phyloP scores from a whole-genome alignment of 2,329 filamentous ascomycete genomes.

The Penicillium rolfsii region DNA sequence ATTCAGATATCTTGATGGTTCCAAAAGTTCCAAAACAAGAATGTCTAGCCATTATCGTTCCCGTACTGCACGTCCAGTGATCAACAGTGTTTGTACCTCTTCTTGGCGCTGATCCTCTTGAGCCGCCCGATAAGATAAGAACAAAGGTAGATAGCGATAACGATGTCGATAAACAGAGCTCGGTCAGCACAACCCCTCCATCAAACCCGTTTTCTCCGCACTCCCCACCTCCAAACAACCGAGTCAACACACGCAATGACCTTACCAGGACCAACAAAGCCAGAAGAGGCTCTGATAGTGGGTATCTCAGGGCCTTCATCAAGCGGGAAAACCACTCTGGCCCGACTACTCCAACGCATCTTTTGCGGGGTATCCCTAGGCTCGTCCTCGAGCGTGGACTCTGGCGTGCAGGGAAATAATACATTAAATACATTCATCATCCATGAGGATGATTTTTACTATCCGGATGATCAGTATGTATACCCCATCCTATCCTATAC shows the following conservation, averaged over 20 bases:
- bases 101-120: not conserved
- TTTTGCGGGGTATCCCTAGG: conserved; percentile 57
- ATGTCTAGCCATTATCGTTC: no score
- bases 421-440: conserved; percentile 67
- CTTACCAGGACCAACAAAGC: not conserved
- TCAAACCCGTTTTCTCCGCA: not conserved
- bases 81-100: not conserved
- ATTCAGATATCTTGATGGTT: no score
- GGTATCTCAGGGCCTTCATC: conserved; percentile 89
- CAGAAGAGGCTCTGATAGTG: conserved; percentile 60
- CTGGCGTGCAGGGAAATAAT: not conserved
- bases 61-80: no score
- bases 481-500: no score
- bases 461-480: conserved; percentile 69
- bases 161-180: not conserved
- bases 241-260: conserved; percentile 5
- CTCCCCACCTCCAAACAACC: conserved; percentile 10
- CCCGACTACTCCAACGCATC: conserved; percentile 78
- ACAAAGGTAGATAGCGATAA: not conserved
- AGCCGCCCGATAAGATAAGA: not conserved
- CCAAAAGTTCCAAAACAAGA: no score
- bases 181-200: conserved; percentile 4
- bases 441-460: conserved; percentile 96
- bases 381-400: not conserved
- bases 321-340: conserved; percentile 92